Conservation (phyloP, 768 basidiomycete genomes). For the Roridomyces roridus region DNA sequence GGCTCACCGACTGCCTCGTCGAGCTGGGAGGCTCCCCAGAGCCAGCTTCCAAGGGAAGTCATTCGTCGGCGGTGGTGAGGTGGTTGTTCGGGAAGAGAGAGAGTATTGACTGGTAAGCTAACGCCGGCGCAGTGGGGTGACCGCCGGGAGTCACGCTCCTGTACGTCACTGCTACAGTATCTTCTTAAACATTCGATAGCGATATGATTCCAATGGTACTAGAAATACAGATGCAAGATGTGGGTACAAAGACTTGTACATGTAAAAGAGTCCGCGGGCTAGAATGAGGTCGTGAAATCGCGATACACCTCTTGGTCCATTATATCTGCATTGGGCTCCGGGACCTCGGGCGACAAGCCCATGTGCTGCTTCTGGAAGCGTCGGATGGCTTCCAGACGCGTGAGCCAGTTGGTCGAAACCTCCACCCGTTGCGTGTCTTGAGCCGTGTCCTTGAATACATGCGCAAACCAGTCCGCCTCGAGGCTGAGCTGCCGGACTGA, state of each 20-base stretch:
- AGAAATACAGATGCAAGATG: slow-evolving; percentile 28
- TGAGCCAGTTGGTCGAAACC: slow-evolving; percentile 89
- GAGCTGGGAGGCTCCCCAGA: slow-evolving; percentile 85
- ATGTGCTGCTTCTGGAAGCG: slow-evolving; percentile 60
- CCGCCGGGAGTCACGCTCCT: background rate
- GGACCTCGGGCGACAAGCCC: slow-evolving; percentile 22
- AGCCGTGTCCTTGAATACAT: slow-evolving; percentile 78
- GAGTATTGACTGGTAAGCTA: slow-evolving; percentile 14
- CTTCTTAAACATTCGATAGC: background rate
- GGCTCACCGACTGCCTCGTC: slow-evolving; percentile 81
- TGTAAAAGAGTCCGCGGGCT: slow-evolving; percentile 18
- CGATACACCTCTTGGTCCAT: slow-evolving; percentile 58
- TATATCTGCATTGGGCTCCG: slow-evolving; percentile 44
- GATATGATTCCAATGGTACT: slow-evolving; percentile 9
- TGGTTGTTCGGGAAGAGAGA: slow-evolving; percentile 10
- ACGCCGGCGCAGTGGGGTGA: slow-evolving; percentile 13
- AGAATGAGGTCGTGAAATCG: slow-evolving; percentile 65
- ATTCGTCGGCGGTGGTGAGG: slow-evolving; percentile 36
- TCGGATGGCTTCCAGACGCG: slow-evolving; percentile 78
- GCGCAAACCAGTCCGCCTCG: slow-evolving; percentile 89
- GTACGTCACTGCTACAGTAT: background rate
- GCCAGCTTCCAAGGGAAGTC: slow-evolving; percentile 69
- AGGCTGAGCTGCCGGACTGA: slow-evolving; percentile 89
- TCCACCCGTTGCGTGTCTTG: slow-evolving; percentile 74
- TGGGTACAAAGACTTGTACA: slow-evolving; percentile 9